Evolutionary conservation across 495 filamentous ascomycete species (phyloP), one percentile per base, ranked within the genome.

Genomic region (Alectoria sarmentosa): DNA sequence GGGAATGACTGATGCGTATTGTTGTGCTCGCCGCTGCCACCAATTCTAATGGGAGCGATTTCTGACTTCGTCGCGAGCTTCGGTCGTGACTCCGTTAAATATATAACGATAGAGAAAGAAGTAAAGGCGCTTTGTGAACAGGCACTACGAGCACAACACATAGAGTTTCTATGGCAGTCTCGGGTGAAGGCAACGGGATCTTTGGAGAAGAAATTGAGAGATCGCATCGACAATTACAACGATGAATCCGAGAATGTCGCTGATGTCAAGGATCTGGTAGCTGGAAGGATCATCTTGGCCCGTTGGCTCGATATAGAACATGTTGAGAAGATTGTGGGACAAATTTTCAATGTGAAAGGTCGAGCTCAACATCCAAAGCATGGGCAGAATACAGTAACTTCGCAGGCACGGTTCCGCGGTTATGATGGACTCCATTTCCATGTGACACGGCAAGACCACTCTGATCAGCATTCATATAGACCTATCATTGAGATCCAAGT

Each of bases 291-390:
- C 21, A 49, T 49, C 46, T 49, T 44, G 42, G 42, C 42, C 42
- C 19, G 42, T 19, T 44, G 15, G 42, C 46, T 49, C 46, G 46
- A 49, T 49, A 6, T 49, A 7, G 9, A 49, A 23, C 68, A 44
- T 6, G 59, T 46, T 30, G 59, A 32, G 21, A n/a, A 48, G 36
- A 32, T 15, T 32, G 2, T 61, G 41, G 26, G 28, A 2, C 3
- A 46, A 7, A 48, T 32, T 10, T 61, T 61, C 41, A 39, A 26
- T 19, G 17, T 61, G 17, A 61, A 38, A 48, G 21, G 59, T 60
- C 58, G 23, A 42, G 28, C 4, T 42, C 59, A 61, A 46, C 59
- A 61, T 46, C 59, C 59, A 61, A 61, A 61, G 59, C 59, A 21
- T 32, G 38, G 37, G 28, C 37, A 28, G 26, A 23, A 46, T 32